Percentiles rank a stretch among this genome's conserved stretches.
These are phyloP conservation scores for Penicillium verhagenii DNA, from an alignment of 495 filamentous ascomycete genomes.

Conservation along the genomic window DNA sequence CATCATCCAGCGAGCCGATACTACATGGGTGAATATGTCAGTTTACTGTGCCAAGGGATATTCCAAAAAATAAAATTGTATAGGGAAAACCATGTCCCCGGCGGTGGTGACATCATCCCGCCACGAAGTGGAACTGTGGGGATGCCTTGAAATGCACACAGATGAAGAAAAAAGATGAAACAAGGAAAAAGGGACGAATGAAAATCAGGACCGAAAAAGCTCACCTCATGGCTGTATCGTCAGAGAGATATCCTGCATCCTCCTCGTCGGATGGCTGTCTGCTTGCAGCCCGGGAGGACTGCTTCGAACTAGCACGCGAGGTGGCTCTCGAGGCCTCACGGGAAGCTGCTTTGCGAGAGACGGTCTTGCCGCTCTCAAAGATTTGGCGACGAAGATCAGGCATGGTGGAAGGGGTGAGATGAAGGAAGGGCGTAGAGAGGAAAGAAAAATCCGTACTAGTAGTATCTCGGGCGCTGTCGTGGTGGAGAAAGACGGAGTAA, in stretches of 20 bases:
- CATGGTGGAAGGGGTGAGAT: constrained; percentile 27
- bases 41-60: background rate
- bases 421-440: constrained; percentile 9
- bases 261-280: constrained; percentile 76
- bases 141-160: constrained; percentile 19
- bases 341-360: constrained; percentile 84
- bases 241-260: constrained; percentile 60
- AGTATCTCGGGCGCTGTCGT: no score
- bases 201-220: constrained; percentile 16
- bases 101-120: constrained; percentile 40
- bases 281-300: constrained; percentile 55
- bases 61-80: constrained; percentile 1
- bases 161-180: constrained; percentile 10
- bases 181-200: constrained; percentile 7
- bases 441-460: no score
- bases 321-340: constrained; percentile 63
- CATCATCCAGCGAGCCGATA: constrained; percentile 58
- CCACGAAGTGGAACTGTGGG: constrained; percentile 25
- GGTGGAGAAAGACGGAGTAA: background rate
- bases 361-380: constrained; percentile 81
- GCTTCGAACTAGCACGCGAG: constrained; percentile 62
- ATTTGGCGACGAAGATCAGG: constrained; percentile 74
- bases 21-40: constrained; percentile 16
- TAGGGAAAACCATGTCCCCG: no score
- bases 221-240: constrained; percentile 69